Conservation (phyloP, 371 early-diverging fungal species). For the Choanephora cucurbitarum region DNA sequence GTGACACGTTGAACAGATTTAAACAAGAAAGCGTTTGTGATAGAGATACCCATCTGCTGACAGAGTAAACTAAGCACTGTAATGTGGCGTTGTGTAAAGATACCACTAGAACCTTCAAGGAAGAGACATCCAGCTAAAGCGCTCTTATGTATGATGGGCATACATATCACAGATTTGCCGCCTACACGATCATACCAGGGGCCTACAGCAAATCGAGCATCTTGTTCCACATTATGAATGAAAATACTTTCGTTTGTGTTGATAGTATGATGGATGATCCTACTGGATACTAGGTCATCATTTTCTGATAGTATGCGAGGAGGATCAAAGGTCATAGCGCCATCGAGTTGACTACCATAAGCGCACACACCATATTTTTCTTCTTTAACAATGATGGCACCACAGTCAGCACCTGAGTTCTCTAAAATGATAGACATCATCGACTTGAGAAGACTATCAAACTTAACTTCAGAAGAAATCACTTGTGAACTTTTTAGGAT, state of each 20-base stretch:
- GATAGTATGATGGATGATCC: constrained; percentile 44
- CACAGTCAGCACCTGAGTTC: constrained; percentile 50
- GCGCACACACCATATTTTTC: constrained; percentile 45
- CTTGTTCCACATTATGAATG: constrained; percentile 40
- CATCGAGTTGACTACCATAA: constrained; percentile 42
- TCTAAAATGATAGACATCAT: constrained; percentile 52
- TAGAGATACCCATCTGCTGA: constrained; percentile 64
- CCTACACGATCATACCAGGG: constrained; percentile 50
- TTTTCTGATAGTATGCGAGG: constrained; percentile 36
- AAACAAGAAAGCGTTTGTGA: constrained; percentile 58
- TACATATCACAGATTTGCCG: constrained; percentile 56
- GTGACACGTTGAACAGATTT: constrained; percentile 47
- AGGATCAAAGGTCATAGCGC: constrained; percentile 44
- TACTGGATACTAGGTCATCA: constrained; percentile 37
- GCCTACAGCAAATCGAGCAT: constrained; percentile 45
- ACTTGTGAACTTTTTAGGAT: constrained; percentile 53
- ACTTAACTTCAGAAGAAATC: constrained; percentile 50
- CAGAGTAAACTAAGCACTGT: constrained; percentile 57
- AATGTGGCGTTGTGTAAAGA: constrained; percentile 58
- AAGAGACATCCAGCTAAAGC: constrained; percentile 55
- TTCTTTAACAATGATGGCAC: constrained; percentile 48
- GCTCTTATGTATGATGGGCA: constrained; percentile 56
- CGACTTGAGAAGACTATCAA: constrained; percentile 39
- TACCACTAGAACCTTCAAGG: constrained; percentile 57
- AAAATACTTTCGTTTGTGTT: constrained; percentile 45